phyloP scores from a whole-genome alignment of 768 basidiomycete species.

The Lactarius sp. region DNA sequence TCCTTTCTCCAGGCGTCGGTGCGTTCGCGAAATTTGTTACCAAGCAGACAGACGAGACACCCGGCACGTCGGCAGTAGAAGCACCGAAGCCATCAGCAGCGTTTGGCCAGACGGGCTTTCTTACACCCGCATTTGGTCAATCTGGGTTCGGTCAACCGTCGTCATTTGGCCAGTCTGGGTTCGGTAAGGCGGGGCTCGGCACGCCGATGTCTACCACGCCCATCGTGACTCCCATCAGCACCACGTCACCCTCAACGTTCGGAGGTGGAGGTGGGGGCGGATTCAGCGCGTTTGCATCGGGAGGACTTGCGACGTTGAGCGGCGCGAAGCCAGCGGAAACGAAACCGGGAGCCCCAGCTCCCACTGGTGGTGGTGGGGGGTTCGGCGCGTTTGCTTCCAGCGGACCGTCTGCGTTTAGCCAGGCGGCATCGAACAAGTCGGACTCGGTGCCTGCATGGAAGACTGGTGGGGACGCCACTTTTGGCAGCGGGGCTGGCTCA shows the following conservation, averaged over 20 bases:
- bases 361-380: slow-evolving; percentile 10
- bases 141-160: slow-evolving; percentile 35
- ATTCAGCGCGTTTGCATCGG: slow-evolving; percentile 30
- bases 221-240: slow-evolving; percentile 16
- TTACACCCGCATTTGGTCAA: slow-evolving; percentile 27
- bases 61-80: slow-evolving; percentile 1
- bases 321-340: slow-evolving; percentile 15
- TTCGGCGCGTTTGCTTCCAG: slow-evolving; percentile 35
- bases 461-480: slow-evolving; percentile 15
- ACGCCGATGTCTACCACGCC: slow-evolving; percentile 26
- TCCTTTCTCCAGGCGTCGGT: slow-evolving; percentile 32
- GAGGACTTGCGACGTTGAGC: slow-evolving; percentile 25
- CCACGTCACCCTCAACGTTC: slow-evolving; percentile 21
- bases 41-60: slow-evolving; percentile 19
- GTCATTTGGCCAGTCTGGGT: slow-evolving; percentile 28
- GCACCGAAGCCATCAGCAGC: slow-evolving; percentile 25
- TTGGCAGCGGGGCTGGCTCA: slow-evolving; percentile 7
- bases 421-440: background rate
- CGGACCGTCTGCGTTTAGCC: slow-evolving; percentile 17
- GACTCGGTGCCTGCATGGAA: slow-evolving; percentile 21
- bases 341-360: background rate
- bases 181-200: slow-evolving; percentile 29
- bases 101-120: slow-evolving; percentile 26
- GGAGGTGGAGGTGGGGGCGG: slow-evolving; percentile 21
- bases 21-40: slow-evolving; percentile 28